A percentile compares a stretch with the other conserved stretches of the same genome.
Conservation (phyloP, 2,329 filamentous ascomycete species). For the Trichoderma gracile region DNA sequence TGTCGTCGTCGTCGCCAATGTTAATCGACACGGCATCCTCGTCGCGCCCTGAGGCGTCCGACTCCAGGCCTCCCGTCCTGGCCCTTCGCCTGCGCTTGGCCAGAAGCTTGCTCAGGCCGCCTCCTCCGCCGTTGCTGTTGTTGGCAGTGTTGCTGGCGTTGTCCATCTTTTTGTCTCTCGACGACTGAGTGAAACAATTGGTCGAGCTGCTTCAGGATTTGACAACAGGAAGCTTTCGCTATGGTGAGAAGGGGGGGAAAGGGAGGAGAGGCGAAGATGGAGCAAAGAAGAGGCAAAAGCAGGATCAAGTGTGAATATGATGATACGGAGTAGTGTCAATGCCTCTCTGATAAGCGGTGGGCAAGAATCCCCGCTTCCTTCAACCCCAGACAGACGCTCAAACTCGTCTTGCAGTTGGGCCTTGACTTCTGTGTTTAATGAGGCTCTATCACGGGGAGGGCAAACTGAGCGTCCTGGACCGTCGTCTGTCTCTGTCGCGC, state of each 20-base stretch:
- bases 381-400: neutral
- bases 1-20: constrained; percentile 39
- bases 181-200: constrained; percentile 1
- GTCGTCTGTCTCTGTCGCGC: constrained; percentile 5
- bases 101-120: constrained; percentile 53
- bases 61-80: constrained; percentile 45
- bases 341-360: neutral
- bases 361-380: neutral
- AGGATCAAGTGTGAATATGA: neutral
- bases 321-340: neutral
- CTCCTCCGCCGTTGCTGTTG: constrained; percentile 29
- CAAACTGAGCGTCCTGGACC: neutral
- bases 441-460: neutral
- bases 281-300: neutral
- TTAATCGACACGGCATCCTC: constrained; percentile 36
- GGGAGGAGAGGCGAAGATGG: neutral
- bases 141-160: no score
- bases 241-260: neutral
- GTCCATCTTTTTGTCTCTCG: constrained; percentile 25
- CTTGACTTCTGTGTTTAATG: neutral
- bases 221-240: neutral
- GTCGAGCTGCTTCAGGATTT: neutral
- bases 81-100: constrained; percentile 52
- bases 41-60: constrained; percentile 34
- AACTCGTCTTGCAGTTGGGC: neutral